A percentile compares a stretch with the other conserved stretches of the same genome.
Conservation (phyloP, 2,329 filamentous ascomycete genomes). For the Fusarium pseudograminearum region DNA sequence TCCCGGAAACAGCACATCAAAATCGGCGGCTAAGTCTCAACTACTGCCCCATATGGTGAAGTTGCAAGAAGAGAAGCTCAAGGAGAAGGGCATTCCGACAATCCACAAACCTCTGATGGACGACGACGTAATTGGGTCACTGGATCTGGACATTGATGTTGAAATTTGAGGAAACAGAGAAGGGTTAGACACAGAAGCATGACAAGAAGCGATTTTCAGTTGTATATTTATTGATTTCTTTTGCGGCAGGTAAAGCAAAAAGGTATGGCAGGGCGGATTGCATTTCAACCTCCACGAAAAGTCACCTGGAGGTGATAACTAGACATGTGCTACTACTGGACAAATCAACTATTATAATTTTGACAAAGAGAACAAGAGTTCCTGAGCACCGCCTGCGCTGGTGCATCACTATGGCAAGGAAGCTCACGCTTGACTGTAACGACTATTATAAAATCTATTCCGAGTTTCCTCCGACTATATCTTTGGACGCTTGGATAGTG, state of each 20-base stretch:
- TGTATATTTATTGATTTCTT: constrained; percentile 2
- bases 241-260: constrained; percentile 25
- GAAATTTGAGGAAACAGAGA: constrained; percentile 71
- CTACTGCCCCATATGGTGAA: constrained; percentile 66
- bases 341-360: constrained; percentile 13
- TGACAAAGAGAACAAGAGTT: neutral
- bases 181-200: constrained; percentile 6
- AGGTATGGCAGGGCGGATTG: constrained; percentile 12
- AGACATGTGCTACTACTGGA: constrained; percentile 12
- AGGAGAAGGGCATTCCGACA: constrained; percentile 71
- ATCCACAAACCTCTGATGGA: constrained; percentile 86
- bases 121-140: constrained; percentile 88
- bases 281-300: constrained; percentile 10
- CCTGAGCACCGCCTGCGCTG: neutral
- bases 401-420: neutral
- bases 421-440: neutral
- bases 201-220: constrained; percentile 18
- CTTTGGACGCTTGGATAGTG: neutral
- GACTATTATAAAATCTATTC: neutral
- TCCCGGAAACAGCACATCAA: constrained; percentile 66
- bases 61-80: constrained; percentile 64
- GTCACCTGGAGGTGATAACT: constrained; percentile 1
- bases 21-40: constrained; percentile 56
- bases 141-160: constrained; percentile 93
- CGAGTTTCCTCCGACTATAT: neutral